Conservation (phyloP, 2,329 filamentous ascomycete species). For the Eurotiales sp. region DNA sequence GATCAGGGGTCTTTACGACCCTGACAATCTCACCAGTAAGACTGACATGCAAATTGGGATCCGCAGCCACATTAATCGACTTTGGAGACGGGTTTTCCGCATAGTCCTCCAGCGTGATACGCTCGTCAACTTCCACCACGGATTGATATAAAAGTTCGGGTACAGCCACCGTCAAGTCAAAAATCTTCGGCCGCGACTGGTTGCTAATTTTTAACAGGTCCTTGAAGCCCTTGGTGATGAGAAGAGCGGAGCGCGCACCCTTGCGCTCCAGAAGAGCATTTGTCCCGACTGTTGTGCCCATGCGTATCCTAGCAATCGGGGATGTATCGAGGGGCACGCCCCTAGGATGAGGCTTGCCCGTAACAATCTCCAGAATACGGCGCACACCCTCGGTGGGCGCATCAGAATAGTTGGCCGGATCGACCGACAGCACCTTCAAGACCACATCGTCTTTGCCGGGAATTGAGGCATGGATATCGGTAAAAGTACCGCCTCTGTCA, state of each 20-base stretch:
- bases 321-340: slow-evolving; percentile 16
- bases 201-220: slow-evolving; percentile 88
- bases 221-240: slow-evolving; percentile 81
- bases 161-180: slow-evolving; percentile 80
- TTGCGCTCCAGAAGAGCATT: slow-evolving; percentile 60
- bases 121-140: slow-evolving; percentile 84
- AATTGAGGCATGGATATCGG: slow-evolving; percentile 35
- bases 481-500: slow-evolving; percentile 41
- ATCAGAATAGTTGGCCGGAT: slow-evolving; percentile 39
- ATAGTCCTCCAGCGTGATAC: slow-evolving; percentile 71
- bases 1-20: slow-evolving; percentile 57
- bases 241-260: slow-evolving; percentile 20
- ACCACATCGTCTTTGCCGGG: slow-evolving; percentile 36
- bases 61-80: too few species aligned
- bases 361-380: slow-evolving; percentile 56
- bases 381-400: slow-evolving; percentile 74
- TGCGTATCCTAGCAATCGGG: slow-evolving; percentile 56
- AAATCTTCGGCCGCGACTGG: slow-evolving; percentile 83
- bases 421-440: slow-evolving; percentile 34
- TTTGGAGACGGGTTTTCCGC: too few species aligned
- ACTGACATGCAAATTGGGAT: too few species aligned
- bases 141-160: slow-evolving; percentile 80
- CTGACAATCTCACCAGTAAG: slow-evolving; percentile 71
- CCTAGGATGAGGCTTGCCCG: slow-evolving; percentile 33
- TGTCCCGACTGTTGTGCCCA: slow-evolving; percentile 88